Base-by-base conservation (phyloP, 176 grass and related monocot genomes). In the Bothriochloa decipiens region DNA sequence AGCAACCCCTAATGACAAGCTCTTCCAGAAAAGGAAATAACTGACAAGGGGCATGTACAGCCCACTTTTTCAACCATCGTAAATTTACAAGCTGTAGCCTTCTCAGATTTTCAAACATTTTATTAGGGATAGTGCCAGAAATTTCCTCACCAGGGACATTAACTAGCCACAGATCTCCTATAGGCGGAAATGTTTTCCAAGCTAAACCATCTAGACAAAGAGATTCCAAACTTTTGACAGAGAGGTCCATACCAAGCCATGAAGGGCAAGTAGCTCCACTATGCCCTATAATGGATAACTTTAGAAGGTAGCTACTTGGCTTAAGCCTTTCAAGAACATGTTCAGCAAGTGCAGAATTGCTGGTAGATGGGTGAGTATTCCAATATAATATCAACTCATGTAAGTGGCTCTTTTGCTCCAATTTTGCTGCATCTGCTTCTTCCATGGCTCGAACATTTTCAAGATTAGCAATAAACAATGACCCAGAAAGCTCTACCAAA, bases 331-430 rank as follows among this genome's bases (percentile, higher is more conserved):
- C 63, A 77, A 85, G 62, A 15, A 58, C 2, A 10, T 5, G 1
- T 2, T 0, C 1, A 37, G 62, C 40, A 42, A 42, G 2, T 0
- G 3, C 5, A 7, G 7, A 15, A 0, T 72, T 0, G 0, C 0
- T 17, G 23, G 43, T 29, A 3, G 37, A 1, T 3, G 16, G 26
- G 2, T 0, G 0, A 7, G 0, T 6, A 16, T 27, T 5, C 49
- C 49, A 53, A 53, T 18, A 4, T 53, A 53, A 18, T 52, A 18
- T 7, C 49, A 53, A 53, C 49, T 53, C 49, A 18, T 47, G 12
- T 14, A 47, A 2, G 45, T 12, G 45, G 45, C 2, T 47, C 13
- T 22, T 78, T 70, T 61, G 65, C 12, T 13, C 11, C 45, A 47
- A 14, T 47, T 47, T 47, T 47, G 45, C 75, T 70, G 70, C 65